Percentiles rank a stretch among this genome's conserved stretches.
These are phyloP conservation scores for Zarea fungicola DNA, from an alignment of 2,329 filamentous ascomycete genomes.

Conservation along the genomic window DNA sequence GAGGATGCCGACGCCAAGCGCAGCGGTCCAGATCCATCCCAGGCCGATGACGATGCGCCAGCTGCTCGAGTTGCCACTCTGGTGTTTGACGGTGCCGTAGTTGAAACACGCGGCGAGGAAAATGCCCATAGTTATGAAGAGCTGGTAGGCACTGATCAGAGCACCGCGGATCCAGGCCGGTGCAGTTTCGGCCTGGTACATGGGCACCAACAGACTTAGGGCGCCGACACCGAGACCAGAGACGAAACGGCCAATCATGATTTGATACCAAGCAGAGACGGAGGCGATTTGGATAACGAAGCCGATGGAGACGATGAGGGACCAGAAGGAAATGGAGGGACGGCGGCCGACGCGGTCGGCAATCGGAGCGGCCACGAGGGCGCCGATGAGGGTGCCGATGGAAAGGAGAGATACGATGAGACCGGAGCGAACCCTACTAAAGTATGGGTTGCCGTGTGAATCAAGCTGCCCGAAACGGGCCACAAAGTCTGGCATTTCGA, in stretches of 20 bases:
- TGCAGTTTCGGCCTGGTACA: conserved; percentile 69
- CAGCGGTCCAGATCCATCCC: conserved; percentile 45
- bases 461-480: conserved; percentile 42
- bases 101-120: conserved; percentile 56
- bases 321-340: conserved; percentile 57
- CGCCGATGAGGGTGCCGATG: conserved; percentile 57
- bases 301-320: conserved; percentile 56
- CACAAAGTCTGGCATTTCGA: conserved; percentile 53
- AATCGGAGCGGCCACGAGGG: conserved; percentile 54
- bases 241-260: conserved; percentile 60
- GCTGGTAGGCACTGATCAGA: conserved; percentile 62
- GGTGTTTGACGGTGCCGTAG: conserved; percentile 51
- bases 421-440: conserved; percentile 50
- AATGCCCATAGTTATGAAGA: conserved; percentile 69
- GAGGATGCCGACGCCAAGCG: conserved; percentile 44
- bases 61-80: conserved; percentile 38
- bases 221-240: conserved; percentile 64
- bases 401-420: conserved; percentile 55
- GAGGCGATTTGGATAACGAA: conserved; percentile 64
- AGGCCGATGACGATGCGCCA: conserved; percentile 58
- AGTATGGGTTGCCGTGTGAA: conserved; percentile 34
- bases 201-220: conserved; percentile 59
- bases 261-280: conserved; percentile 53
- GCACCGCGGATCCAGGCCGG: conserved; percentile 62
- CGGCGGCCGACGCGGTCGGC: conserved; percentile 62